Evolutionary conservation across 2,329 filamentous ascomycete species (phyloP), one percentile per base, ranked within the genome.

Genomic region (Ceratocystis huliohia): DNA sequence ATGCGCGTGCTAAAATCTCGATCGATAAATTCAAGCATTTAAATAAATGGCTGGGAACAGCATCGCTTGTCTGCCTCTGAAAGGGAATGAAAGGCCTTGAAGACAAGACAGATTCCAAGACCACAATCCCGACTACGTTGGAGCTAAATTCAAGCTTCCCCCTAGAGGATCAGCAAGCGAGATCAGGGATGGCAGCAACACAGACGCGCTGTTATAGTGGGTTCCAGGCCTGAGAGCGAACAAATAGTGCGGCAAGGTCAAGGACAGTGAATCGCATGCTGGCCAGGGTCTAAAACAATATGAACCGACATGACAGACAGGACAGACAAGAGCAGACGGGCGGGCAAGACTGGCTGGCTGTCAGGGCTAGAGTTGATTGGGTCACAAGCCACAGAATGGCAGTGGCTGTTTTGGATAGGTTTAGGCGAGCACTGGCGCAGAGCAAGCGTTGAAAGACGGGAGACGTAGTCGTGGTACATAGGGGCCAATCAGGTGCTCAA

Each of bases 131-230:
- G n/a, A 37, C 28, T 25, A n/a, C 28, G 15, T n/a, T 59, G 6
- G 28, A 33, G 17, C 53, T 37, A 33, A 30, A 15, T 33, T 13
- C 46, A 37, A 53, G 48, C 33, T 33, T 6, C 53, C 53, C 53
- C 28, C 53, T 59, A 59, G 28, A 17, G 53, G 53, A 59, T 59
- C 53, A n/a, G 25, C 25, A 33, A 59, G 53, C 53, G 53, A 59
- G 25, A 59, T 59, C 53, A 59, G 53, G 53, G 53, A 15, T 59
- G 53, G 28, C 53, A 59, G 53, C 17, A 33, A 33, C 53, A 59
- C 53, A 59, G 53, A 33, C 53, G 53, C 53, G 53, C 53, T 59
- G 22, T 59, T 59, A 25, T 59, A 59, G 53, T 13, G 17, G 37
- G 28, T 59, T 22, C n/a, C 46, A 25, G 22, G 28, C 53, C 28